Conservation (phyloP, 2,329 filamentous ascomycete species). For the Penicillium sp. region DNA sequence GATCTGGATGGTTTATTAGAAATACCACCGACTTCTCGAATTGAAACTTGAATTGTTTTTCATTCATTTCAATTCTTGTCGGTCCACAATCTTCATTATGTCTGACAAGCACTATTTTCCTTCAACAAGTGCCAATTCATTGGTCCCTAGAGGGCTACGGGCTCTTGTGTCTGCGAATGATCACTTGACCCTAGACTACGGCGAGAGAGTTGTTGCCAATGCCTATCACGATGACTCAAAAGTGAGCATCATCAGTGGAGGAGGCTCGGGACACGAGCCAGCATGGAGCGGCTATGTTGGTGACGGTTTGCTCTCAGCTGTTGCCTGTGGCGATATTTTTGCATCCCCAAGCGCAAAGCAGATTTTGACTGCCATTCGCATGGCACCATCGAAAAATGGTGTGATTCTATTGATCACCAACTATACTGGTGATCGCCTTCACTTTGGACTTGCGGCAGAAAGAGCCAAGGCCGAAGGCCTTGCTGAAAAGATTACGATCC, state of each 20-base stretch:
- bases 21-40: neutral
- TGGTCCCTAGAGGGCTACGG: conserved; percentile 12
- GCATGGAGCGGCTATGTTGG: conserved; percentile 12
- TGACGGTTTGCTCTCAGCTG: conserved; percentile 7
- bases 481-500: conserved; percentile 8
- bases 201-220: conserved; percentile 11
- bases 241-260: conserved; percentile 10
- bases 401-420: conserved; percentile 11
- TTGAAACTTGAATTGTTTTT: neutral
- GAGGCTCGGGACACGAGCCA: conserved; percentile 10
- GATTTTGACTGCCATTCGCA: conserved; percentile 6
- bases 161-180: conserved; percentile 15
- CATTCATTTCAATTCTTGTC: neutral
- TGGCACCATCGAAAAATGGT: conserved; percentile 9
- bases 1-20: neutral
- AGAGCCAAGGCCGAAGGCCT: conserved; percentile 11
- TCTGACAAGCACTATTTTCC: conserved; percentile 15
- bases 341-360: conserved; percentile 10
- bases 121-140: conserved; percentile 16
- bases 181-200: conserved; percentile 6
- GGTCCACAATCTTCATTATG: neutral
- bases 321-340: conserved; percentile 11
- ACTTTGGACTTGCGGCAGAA: conserved; percentile 8
- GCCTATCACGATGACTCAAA: conserved; percentile 13
- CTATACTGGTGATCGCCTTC: conserved; percentile 10